Evolutionary conservation across 2,329 filamentous ascomycete species (phyloP), one percentile per base, ranked within the genome.

Genomic region (Aspergillus thermomutatus): DNA sequence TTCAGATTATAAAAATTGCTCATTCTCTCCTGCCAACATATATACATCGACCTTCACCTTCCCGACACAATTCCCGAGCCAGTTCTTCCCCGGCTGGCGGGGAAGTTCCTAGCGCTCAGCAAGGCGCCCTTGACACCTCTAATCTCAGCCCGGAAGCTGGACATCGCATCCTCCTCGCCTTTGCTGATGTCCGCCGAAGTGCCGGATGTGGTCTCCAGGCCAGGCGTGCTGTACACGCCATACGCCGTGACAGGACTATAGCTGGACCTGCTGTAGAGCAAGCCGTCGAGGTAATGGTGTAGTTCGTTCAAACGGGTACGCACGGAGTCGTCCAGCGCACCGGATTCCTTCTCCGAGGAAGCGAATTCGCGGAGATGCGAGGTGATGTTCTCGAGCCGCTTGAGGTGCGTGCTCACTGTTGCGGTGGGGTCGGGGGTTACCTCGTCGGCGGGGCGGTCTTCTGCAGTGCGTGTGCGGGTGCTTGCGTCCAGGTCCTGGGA

Each of bases 121-220:
- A 88, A 74, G 2, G 85, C 83, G 11, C 85, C 85, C 69, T 88
- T 88, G 21, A 87, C 81, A 34, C 82, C 79, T 55, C 84, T 73
- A 52, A 88, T 87, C 63, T 87, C 84, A 45, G 78, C 77, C 69
- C 82, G 84, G 60, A 87, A 73, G 37, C 77, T 75, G 14, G 83
- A 77, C 55, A 86, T 80, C n/a, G 82, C 82, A 64, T 86, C 83
- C 26, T 82, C 79, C 62, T 82, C 79, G 23, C 71, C 75, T 62
- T 75, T 75, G 27, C 69, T 72, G n/a, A 69, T 62, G 4, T 69
- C 69, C 3, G 64, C 60, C 28, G 67, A 55, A 14, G 60, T 55
- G 10, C 53, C 57, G 52, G 37, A 56, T 2, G 51, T 56, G 1
- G 62, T 60, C 31, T 63, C 69, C 19, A 72, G 66, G 23, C 69